These are phyloP conservation scores for Fusarium globosum DNA, from an alignment of 2,329 filamentous ascomycete genomes.

Conservation along the genomic window DNA sequence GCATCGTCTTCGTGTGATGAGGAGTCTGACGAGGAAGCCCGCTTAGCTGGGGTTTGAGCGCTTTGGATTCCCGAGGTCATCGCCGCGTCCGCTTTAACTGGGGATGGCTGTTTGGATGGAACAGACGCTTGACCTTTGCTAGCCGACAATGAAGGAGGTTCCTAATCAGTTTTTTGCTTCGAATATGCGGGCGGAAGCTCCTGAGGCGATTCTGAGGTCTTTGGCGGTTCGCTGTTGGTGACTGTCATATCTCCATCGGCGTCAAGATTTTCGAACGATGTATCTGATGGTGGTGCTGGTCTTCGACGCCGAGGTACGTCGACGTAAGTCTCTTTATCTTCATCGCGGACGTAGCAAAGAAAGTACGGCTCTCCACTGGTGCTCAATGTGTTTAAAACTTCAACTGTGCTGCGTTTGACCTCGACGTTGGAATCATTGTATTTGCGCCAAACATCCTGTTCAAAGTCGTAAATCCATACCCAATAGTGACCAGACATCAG, in stretches of 20 bases:
- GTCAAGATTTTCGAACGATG: constrained; percentile 25
- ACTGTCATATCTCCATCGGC: constrained; percentile 43
- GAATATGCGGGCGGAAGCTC: constrained; percentile 33
- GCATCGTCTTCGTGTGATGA: not conserved
- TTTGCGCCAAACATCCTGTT: constrained; percentile 83
- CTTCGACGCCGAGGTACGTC: constrained; percentile 56
- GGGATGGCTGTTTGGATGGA: not conserved
- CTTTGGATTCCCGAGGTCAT: not conserved
- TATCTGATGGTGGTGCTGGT: constrained; percentile 22
- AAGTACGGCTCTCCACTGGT: constrained; percentile 82
- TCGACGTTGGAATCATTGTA: constrained; percentile 92
- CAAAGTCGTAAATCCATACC: constrained; percentile 95
- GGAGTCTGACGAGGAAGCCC: not conserved
- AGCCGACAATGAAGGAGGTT: not conserved
- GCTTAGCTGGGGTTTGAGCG: not conserved
- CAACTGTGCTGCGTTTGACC: constrained; percentile 70
- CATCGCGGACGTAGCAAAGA: constrained; percentile 82
- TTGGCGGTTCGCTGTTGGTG: constrained; percentile 7
- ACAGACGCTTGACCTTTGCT: not conserved
- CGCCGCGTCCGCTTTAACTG: no score
- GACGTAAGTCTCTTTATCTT: constrained; percentile 66
- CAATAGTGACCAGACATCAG: constrained; percentile 89
- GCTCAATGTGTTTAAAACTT: constrained; percentile 76
- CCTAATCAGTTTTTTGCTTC: constrained; percentile 33
- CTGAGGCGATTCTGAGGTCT: not conserved